Evolutionary conservation across 225 moss, liverwort and hornwort genomes (phyloP), one percentile per base, ranked within the genome.

Genomic region (Asterella californica): DNA sequence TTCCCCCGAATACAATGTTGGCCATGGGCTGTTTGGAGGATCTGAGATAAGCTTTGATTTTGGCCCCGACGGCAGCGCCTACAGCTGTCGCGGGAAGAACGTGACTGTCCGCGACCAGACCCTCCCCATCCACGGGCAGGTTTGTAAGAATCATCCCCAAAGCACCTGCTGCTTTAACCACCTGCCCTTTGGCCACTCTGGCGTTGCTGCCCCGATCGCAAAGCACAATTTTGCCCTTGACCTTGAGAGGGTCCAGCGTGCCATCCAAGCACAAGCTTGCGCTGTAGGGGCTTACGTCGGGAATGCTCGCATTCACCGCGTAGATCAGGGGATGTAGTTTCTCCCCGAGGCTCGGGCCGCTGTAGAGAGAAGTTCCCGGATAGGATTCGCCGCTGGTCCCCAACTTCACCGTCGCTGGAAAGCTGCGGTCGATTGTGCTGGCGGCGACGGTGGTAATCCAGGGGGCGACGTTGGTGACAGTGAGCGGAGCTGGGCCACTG

Each of bases 131-230:
- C 8, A 90, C 90, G 8, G 85, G 88, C 2, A 90, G 85, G 83
- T 96, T 96, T 61, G 91, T 87, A 6, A 96, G 79, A 62, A 96
- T 91, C 83, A 94, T 86, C n/a, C 96, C 96, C 42, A 86, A 85
- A 1, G 90, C 96, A 25, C 96, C 96, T 0, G 91, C 91, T 8
- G 88, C 88, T 61, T 86, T 84, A 19, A 89, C 79, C 2, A 90
- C 92, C 22, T 77, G 87, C 0, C 96, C 96, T 52, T 96, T 96
- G 5, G 91, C 94, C 4, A 94, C 96, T 32, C 96, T 82, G 32
- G 92, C 91, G 42, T 94, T 96, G 79, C 73, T 88, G 0, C 96
- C 96, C 22, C 94, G 79, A 79, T 96, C 94, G 49, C 96, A 96
- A 14, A 96, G 89, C 42, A 96, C 93, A 6, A 96, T 87, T 81